Evolutionary conservation across 352 stramenopile genomes (phyloP).

Genomic region (Pythium rhizo-oryzae): DNA sequence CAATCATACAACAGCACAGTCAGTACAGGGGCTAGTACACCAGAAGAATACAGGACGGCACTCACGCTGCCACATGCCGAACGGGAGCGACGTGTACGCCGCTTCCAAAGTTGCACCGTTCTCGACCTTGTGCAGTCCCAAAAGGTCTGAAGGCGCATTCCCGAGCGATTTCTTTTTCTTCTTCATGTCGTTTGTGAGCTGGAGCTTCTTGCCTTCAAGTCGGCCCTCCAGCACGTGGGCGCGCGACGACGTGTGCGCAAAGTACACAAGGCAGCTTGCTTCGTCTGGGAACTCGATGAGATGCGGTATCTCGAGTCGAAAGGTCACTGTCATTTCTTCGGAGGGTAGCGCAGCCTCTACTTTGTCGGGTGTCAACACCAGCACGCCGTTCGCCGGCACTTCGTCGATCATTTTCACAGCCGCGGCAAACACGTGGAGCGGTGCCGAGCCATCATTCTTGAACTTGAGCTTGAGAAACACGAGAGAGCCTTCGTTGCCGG

Average conservation of each 20-base stretch:
- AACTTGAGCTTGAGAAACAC: conserved; percentile 22
- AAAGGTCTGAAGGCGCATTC: conserved; percentile 33
- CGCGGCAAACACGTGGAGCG: conserved; percentile 28
- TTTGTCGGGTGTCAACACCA: conserved; percentile 12
- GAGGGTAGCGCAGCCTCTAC: neutral
- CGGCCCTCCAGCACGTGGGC: conserved; percentile 53
- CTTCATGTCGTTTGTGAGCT: conserved; percentile 20
- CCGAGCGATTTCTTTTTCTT: conserved; percentile 28
- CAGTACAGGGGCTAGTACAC: no score
- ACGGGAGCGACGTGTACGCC: conserved; percentile 45
- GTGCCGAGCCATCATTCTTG: conserved; percentile 25
- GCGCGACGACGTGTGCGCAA: conserved; percentile 60
- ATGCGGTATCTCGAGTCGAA: conserved; percentile 24
- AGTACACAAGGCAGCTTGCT: conserved; percentile 54
- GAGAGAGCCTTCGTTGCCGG: neutral
- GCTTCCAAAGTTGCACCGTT: conserved; percentile 28
- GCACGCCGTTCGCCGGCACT: neutral
- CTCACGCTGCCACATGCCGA: conserved; percentile 59
- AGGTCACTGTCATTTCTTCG: conserved; percentile 4
- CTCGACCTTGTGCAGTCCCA: conserved; percentile 33
- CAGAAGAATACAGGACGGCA: neutral
- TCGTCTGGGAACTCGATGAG: conserved; percentile 16
- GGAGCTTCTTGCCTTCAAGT: conserved; percentile 43
- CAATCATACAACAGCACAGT: neutral
- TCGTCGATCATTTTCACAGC: conserved; percentile 24